Evolutionary conservation across 2,329 filamentous ascomycete genomes (phyloP).

Genomic region (Cercospora janseana): DNA sequence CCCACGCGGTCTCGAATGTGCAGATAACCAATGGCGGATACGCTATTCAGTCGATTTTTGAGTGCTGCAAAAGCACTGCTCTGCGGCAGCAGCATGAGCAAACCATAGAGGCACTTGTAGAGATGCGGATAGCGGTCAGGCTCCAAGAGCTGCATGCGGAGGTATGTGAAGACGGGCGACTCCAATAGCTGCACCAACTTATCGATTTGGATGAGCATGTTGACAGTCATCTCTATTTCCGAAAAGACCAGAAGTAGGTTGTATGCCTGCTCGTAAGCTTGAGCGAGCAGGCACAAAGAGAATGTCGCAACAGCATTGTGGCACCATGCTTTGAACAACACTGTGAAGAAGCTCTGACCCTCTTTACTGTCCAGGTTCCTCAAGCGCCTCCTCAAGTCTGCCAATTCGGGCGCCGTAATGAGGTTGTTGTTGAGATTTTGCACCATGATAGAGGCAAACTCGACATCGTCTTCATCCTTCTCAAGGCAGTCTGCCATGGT

Average conservation of each 20-base stretch:
- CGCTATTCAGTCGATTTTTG: slow-evolving; percentile 94
- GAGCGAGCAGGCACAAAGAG: slow-evolving; percentile 88
- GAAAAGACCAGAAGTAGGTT: slow-evolving; percentile 96
- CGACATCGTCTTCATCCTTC: slow-evolving; percentile 89
- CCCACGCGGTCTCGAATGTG: slow-evolving; percentile 57
- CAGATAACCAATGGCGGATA: slow-evolving; percentile 93
- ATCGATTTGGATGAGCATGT: slow-evolving; percentile 97
- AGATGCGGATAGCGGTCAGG: slow-evolving; percentile 92
- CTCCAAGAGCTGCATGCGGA: slow-evolving; percentile 90
- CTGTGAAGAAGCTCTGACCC: slow-evolving; percentile 91
- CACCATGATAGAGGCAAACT: slow-evolving; percentile 99
- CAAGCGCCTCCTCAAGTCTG: slow-evolving; percentile 83
- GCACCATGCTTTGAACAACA: slow-evolving; percentile 94
- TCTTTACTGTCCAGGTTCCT: slow-evolving; percentile 90
- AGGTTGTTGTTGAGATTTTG: slow-evolving; percentile 99
- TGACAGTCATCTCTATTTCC: slow-evolving; percentile 97
- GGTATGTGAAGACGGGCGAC: slow-evolving; percentile 95
- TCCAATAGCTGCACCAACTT: slow-evolving; percentile 96
- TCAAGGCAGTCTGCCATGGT: slow-evolving; percentile 95
- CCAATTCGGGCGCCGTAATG: slow-evolving; percentile 91
- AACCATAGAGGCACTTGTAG: slow-evolving; percentile 86
- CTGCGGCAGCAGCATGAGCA: slow-evolving; percentile 97
- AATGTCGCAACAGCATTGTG: slow-evolving; percentile 98
- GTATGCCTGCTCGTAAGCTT: slow-evolving; percentile 97
- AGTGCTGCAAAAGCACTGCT: slow-evolving; percentile 94